phyloP scores from a whole-genome alignment of 169 alveolate species.

The Eimeria necatrix region DNA sequence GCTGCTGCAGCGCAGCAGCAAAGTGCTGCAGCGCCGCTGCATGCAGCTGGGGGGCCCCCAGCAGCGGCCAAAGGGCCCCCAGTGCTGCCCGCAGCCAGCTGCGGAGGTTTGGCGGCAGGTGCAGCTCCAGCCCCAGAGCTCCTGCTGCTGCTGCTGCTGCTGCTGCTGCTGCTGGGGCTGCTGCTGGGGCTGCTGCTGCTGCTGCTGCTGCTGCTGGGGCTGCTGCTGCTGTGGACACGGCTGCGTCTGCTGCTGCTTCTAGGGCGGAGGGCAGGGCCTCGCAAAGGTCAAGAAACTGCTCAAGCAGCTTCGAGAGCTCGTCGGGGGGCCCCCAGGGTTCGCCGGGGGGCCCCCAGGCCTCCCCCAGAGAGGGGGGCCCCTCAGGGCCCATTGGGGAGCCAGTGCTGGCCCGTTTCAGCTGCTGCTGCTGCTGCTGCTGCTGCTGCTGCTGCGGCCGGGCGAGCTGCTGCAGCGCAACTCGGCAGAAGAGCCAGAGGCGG shows the following conservation, averaged over 20 bases:
- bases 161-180: neutral
- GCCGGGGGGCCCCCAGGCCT: no score
- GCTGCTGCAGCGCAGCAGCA: no score
- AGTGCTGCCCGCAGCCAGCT: neutral
- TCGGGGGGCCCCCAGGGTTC: neutral
- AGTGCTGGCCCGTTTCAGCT: no score
- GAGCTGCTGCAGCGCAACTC: neutral
- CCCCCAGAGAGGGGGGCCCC: no score
- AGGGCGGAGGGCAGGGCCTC: neutral
- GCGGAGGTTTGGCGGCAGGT: neutral
- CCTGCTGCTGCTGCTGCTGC: neutral
- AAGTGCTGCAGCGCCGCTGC: neutral
- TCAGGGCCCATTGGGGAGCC: neutral
- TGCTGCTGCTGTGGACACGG: neutral
- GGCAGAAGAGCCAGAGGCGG: neutral
- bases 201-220: neutral
- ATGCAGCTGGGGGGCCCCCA: neutral
- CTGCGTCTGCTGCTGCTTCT: neutral
- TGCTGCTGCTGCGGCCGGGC: no score
- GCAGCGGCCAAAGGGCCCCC: neutral
- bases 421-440: no score
- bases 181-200: neutral
- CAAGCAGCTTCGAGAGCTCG: neutral
- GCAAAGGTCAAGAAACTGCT: neutral
- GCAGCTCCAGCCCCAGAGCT: neutral